Evolutionary conservation across 352 stramenopile genomes (phyloP).

Genomic region (Paralagenidium karlingii): DNA sequence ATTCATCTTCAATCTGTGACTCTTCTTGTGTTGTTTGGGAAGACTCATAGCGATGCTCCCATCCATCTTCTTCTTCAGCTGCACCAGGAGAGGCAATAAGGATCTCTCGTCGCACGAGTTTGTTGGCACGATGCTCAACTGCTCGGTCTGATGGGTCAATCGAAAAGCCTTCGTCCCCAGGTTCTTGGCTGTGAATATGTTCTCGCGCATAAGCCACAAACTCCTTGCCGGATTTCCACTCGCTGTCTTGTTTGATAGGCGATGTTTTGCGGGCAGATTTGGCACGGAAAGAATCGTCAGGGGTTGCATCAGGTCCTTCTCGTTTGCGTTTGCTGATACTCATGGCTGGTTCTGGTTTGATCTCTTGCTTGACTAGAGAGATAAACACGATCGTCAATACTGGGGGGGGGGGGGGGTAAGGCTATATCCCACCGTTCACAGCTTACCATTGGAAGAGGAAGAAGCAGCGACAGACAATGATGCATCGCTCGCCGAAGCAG

Average conservation of each 20-base stretch:
- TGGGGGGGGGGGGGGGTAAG: too few relatives aligned
- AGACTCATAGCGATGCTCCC: slow-evolving; percentile 11
- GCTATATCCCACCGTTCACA: too few relatives aligned
- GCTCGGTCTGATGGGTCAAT: slow-evolving; percentile 76
- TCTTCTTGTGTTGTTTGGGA: slow-evolving; percentile 14
- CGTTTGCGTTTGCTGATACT: too few relatives aligned
- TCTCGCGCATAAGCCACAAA: slow-evolving; percentile 43
- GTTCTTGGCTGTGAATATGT: slow-evolving; percentile 68
- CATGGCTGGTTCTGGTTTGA: background rate
- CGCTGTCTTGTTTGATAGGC: background rate
- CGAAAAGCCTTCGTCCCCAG: slow-evolving; percentile 59
- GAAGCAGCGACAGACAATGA: too few relatives aligned
- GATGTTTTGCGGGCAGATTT: too few relatives aligned
- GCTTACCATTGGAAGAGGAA: too few relatives aligned
- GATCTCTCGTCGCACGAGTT: slow-evolving; percentile 75
- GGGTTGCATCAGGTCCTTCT: too few relatives aligned
- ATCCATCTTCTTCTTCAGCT: slow-evolving; percentile 62
- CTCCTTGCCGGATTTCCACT: background rate
- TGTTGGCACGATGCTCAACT: slow-evolving; percentile 72
- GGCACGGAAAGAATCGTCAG: too few relatives aligned
- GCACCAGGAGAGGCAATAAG: slow-evolving; percentile 66
- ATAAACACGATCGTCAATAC: background rate
- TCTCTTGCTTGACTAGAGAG: background rate
- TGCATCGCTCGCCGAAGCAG: too few relatives aligned
- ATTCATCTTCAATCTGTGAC: slow-evolving; percentile 10